Percentiles rank a stretch among this genome's conserved stretches.
Conservation (phyloP, 2,329 filamentous ascomycete genomes). For the Calonectria leucothoes region DNA sequence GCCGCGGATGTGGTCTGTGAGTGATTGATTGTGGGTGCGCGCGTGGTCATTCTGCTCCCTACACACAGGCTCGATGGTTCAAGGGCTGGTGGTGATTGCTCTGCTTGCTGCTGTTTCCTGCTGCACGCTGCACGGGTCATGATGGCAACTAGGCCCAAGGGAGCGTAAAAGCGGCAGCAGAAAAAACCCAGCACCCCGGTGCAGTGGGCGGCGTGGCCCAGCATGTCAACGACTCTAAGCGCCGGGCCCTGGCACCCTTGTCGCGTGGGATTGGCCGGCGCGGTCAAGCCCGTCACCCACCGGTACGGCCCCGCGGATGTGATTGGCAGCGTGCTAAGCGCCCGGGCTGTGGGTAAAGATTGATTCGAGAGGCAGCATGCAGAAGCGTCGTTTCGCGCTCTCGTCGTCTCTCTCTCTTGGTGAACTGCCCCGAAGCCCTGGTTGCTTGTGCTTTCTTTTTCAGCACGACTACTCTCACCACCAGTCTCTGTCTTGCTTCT, state of each 20-base stretch:
- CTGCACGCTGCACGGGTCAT: background rate
- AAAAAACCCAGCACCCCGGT: constrained; percentile 42
- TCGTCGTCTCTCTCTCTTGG: background rate
- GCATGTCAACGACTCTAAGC: constrained; percentile 44
- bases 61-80: background rate
- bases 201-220: constrained; percentile 14
- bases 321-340: constrained; percentile 51
- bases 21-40: background rate
- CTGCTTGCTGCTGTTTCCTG: background rate
- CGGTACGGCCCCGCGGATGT: constrained; percentile 36
- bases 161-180: constrained; percentile 36
- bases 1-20: background rate
- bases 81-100: background rate
- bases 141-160: background rate
- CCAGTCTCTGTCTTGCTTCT: background rate
- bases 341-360: constrained; percentile 42
- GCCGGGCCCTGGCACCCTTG: constrained; percentile 40
- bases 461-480: background rate
- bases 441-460: background rate
- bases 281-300: constrained; percentile 47
- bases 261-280: constrained; percentile 42
- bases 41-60: background rate
- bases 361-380: constrained; percentile 35
- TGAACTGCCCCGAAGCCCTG: constrained; percentile 3
- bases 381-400: constrained; percentile 35